These are phyloP conservation scores for Colletotrichum brevisporum DNA, from an alignment of 2,329 filamentous ascomycete species.

Conservation along the genomic window DNA sequence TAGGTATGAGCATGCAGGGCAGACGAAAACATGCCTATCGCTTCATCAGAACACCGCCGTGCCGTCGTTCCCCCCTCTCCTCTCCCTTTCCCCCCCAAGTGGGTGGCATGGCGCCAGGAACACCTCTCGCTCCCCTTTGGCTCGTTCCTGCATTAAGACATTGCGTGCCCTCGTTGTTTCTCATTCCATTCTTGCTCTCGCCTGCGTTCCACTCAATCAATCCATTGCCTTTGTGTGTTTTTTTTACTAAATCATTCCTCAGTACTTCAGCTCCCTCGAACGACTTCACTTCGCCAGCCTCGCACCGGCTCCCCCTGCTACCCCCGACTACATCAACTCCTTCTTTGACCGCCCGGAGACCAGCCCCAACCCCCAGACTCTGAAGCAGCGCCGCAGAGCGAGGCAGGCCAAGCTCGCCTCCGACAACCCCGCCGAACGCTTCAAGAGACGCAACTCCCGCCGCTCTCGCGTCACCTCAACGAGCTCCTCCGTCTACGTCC, in stretches of 20 bases:
- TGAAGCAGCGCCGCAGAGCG: slow-evolving; percentile 39
- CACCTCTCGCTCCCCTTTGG: slow-evolving; percentile 24
- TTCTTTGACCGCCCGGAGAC: slow-evolving; percentile 17
- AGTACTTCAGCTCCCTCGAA: slow-evolving; percentile 83
- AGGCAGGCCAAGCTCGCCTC: slow-evolving; percentile 43
- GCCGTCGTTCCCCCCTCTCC: background rate
- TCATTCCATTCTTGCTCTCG: slow-evolving; percentile 31
- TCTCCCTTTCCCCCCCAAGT: background rate
- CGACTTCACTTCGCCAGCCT: slow-evolving; percentile 69
- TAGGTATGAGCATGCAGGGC: background rate
- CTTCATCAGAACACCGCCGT: background rate
- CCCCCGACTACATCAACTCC: slow-evolving; percentile 33
- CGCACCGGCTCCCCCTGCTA: slow-evolving; percentile 33
- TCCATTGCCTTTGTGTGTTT: slow-evolving; percentile 26
- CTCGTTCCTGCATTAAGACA: slow-evolving; percentile 58
- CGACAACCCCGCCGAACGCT: slow-evolving; percentile 49
- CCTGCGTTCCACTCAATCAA: slow-evolving; percentile 6
- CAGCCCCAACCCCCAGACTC: slow-evolving; percentile 34
- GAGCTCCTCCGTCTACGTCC: slow-evolving; percentile 78
- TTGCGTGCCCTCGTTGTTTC: slow-evolving; percentile 50
- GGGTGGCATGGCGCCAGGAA: slow-evolving; percentile 18
- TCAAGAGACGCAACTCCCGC: slow-evolving; percentile 48
- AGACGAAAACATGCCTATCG: too few species aligned
- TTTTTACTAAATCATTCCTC: slow-evolving; percentile 41
- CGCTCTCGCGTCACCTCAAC: slow-evolving; percentile 59